Evolutionary conservation across 2,329 filamentous ascomycete species (phyloP), one percentile per base, ranked within the genome.

Genomic region (Botrytis aclada): DNA sequence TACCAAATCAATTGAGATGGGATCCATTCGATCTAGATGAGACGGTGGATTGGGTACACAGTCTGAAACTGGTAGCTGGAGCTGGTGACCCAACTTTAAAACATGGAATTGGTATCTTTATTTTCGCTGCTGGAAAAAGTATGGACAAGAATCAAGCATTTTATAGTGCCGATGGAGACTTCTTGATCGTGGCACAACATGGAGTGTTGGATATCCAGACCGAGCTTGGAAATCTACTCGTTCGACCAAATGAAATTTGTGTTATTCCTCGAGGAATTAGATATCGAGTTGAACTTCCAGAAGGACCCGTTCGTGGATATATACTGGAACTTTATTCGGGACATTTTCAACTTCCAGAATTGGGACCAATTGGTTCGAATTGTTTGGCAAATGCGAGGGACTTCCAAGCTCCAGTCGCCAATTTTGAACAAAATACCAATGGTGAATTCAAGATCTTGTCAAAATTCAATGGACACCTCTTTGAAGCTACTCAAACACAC

Each of bases 1-100:
- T 94, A 69, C 93, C 93, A 7, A 94, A 95, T 79, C 92, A 95
- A 82, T 85, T 95, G 43, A 88, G 92, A 76, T 96, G 93, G 93
- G 90, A 83, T 80, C 79, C 85, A 3, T 93, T 94, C 80, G 90
- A 94, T 77, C 84, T 94, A 66, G 89, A 93, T 75, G 86, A 92
- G 80, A 86, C 85, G 5, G 88, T 89, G 3, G 89, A 92, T 78
- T 92, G 89, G 89, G 88, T 92, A 34, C 88, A 91, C 78, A 87
- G 87, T 72, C 62, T 82, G 81, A 79, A 92, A 74, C 85, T 95
- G 32, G 86, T 97, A 18, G 93, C 92, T 2, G 93, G 93, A 5
- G 89, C 93, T 0, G 94, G 94, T 25, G 92, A 96, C 77, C 90
- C 93, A 0, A 91, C 91, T 0, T 86, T 92, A 81, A 97, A 97